Evolutionary conservation across 495 filamentous ascomycete genomes (phyloP), one percentile per base, ranked within the genome.

Genomic region (Hypoxylon rickii): DNA sequence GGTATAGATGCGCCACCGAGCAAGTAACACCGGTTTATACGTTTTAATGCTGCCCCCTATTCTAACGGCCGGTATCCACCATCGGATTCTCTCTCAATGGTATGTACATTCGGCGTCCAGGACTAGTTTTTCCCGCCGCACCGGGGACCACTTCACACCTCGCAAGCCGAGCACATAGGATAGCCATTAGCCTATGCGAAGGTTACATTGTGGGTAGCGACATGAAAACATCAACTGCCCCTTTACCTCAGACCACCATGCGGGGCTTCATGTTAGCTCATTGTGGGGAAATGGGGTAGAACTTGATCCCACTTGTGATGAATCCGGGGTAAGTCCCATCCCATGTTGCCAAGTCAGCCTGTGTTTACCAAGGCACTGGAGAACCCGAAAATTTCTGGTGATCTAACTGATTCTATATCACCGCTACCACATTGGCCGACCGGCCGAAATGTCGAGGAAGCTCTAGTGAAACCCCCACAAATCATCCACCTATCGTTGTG

Each of bases 401-500:
- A 22, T n/a, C 32, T 6, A 45, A 46, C 17, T 20, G 44, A 36
- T 4, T n/a, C n/a, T n/a, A n/a, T 39, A 33, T 38, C 32, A 60
- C 44, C 44, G 38, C 45, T 49, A 19, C 37, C 20, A 41, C 19
- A 45, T 61, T 24, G 29, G 45, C 58, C 45, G 51, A 51, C 45
- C 17, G 8, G 32, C 57, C 39, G 45, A 46, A 45, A 61, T 51
- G 32, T 41, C 33, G 31, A 44, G 36, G 47, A 29, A 41, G 5
- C 24, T 44, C 44, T 50, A n/a, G n/a, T n/a, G n/a, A 16, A 47
- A 47, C 37, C 46, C 41, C 51, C 51, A 56, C 45, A 61, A 51
- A 61, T 61, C 58, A 61, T 61, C 58, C 58, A 61, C 58, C 51
- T 61, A 61, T 61, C 51, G 42, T 26, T 11, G 24, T 51, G 10